Percentiles rank a stretch among this genome's conserved stretches.
These are phyloP conservation scores for Sporothrix brunneoviolacea DNA, from an alignment of 2,329 filamentous ascomycete genomes.

Conservation along the genomic window DNA sequence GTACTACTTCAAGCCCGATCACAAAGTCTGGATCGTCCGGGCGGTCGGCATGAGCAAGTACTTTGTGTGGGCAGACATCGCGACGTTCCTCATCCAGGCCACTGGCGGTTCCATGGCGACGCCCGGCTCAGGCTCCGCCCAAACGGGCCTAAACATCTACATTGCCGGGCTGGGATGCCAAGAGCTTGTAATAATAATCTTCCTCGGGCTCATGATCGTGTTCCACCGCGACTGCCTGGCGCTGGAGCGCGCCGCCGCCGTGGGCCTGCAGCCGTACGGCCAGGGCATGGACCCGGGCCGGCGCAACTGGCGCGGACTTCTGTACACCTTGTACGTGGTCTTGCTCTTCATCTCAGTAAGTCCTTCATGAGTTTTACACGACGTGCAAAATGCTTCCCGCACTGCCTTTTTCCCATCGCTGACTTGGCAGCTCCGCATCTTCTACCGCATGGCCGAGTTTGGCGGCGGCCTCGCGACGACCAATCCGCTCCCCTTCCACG, in stretches of 20 bases:
- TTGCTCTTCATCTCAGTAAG: conserved; percentile 31
- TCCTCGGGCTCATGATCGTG: conserved; percentile 28
- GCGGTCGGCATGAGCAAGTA: conserved; percentile 34
- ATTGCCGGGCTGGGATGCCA: conserved; percentile 32
- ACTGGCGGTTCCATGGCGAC: conserved; percentile 32
- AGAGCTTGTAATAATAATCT: conserved; percentile 32
- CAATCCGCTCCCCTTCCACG: conserved; percentile 43
- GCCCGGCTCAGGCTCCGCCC: conserved; percentile 21
- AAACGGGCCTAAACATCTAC: conserved; percentile 33
- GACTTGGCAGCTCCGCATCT: conserved; percentile 50
- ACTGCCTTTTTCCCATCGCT: no score
- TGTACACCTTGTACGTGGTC: conserved; percentile 28
- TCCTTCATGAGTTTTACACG: no score
- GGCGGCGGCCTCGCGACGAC: conserved; percentile 34
- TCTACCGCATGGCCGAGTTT: conserved; percentile 55
- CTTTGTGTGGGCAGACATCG: conserved; percentile 43
- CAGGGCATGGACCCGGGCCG: no score
- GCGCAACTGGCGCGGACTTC: conserved; percentile 27
- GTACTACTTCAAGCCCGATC: conserved; percentile 32
- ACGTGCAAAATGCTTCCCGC: no score
- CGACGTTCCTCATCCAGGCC: conserved; percentile 40
- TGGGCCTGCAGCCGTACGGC: no score
- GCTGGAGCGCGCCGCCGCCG: neutral
- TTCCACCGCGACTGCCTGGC: conserved; percentile 28
- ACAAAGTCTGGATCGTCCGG: conserved; percentile 23